Conservation (phyloP, 768 basidiomycete species). For the Lentinula lateritia region DNA sequence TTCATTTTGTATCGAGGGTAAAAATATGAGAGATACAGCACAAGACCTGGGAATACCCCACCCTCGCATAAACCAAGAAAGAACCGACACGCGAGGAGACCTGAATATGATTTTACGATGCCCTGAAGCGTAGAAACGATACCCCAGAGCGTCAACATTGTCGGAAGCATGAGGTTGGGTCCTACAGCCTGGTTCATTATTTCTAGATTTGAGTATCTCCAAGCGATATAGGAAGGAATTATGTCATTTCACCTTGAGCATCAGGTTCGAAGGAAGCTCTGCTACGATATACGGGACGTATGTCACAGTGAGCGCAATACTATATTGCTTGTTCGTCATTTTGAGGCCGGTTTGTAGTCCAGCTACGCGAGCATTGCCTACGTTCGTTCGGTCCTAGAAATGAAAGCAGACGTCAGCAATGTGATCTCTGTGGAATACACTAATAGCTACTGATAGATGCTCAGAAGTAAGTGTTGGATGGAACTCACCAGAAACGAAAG, state of each 20-base stretch:
- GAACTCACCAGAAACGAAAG: constrained; percentile 39
- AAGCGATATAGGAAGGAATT: background rate
- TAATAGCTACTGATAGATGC: too few species aligned
- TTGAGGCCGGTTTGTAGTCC: constrained; percentile 53
- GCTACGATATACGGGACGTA: constrained; percentile 52
- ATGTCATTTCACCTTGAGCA: constrained; percentile 39
- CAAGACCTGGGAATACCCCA: constrained; percentile 50
- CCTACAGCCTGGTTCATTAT: constrained; percentile 36
- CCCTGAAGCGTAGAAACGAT: constrained; percentile 61
- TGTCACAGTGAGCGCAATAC: constrained; percentile 42
- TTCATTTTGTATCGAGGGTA: constrained; percentile 47
- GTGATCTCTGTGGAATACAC: background rate
- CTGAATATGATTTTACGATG: constrained; percentile 38
- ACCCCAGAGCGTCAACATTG: constrained; percentile 66
- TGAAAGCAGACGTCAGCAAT: background rate
- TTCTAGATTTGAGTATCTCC: too few species aligned
- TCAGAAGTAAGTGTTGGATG: too few species aligned
- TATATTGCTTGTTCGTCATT: constrained; percentile 45
- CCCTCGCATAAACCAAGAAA: constrained; percentile 49
- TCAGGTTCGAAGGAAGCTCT: constrained; percentile 57
- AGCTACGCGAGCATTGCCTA: constrained; percentile 57
- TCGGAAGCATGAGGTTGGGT: constrained; percentile 52
- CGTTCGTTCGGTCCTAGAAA: constrained; percentile 44
- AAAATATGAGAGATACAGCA: constrained; percentile 21
- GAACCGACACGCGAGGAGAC: constrained; percentile 44